These are phyloP conservation scores for Psilocybe cyanescens DNA, from an alignment of 768 basidiomycete species.

Conservation along the genomic window DNA sequence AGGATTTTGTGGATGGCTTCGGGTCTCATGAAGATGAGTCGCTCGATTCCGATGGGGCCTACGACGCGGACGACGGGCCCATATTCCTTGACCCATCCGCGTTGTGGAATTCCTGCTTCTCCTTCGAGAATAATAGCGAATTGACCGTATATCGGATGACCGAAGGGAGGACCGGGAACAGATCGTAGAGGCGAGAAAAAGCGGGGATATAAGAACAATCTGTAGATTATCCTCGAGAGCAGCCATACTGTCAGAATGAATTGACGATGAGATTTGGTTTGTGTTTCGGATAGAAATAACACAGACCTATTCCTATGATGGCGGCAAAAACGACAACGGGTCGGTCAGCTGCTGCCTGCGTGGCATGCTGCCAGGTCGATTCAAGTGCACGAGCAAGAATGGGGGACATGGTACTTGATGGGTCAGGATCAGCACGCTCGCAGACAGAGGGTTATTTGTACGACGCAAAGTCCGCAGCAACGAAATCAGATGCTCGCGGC, in stretches of 20 bases:
- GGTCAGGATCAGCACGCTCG: not conserved
- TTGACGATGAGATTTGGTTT: not conserved
- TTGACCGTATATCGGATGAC: constrained; percentile 38
- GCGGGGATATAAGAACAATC: constrained; percentile 34
- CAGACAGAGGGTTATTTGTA: not conserved
- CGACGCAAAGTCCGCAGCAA: not conserved
- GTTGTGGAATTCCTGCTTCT: constrained; percentile 47
- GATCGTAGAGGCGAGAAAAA: constrained; percentile 32
- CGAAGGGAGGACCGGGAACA: constrained; percentile 31
- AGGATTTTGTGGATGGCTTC: constrained; percentile 49
- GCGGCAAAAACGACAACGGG: not conserved
- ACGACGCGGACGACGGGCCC: constrained; percentile 47
- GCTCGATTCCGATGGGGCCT: constrained; percentile 49
- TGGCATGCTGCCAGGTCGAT: constrained; percentile 5
- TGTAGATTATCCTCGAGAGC: constrained; percentile 21
- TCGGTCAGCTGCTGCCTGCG: not conserved
- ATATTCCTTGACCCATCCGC: constrained; percentile 49
- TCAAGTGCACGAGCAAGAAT: not conserved
- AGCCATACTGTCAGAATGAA: constrained; percentile 4
- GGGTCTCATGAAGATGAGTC: constrained; percentile 46
- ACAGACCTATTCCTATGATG: constrained; percentile 5
- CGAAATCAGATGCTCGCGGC: not conserved
- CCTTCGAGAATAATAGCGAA: constrained; percentile 38
- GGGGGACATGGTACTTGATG: constrained; percentile 9
- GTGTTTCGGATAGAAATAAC: not conserved